Base-by-base conservation (phyloP, 2,329 filamentous ascomycete species). In the Beauveria australis region DNA sequence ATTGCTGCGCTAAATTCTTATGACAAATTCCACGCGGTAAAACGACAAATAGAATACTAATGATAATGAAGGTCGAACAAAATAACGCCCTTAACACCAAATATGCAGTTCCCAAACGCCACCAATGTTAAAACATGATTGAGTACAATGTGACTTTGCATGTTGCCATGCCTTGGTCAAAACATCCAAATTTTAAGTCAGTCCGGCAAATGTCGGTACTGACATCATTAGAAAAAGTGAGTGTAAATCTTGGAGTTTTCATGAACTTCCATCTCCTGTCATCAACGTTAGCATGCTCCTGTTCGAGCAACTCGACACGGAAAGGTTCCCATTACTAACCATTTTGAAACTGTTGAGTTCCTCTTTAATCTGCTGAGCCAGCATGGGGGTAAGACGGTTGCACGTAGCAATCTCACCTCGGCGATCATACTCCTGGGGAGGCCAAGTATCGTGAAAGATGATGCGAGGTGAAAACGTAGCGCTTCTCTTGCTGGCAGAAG, bases 301-400 rank as follows among this genome's bases (percentile, higher is more conserved):
- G 1, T 41, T 63, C 66, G 60, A 57, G 59, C 41, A 53, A 30
- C n/a, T 16, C 1, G 30, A 3, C 37, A 28, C 14, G 3, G 14
- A 3, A 18, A 9, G 51, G 3, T 19, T 37, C n/a, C 6, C 1
- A 49, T 5, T 19, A 28, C 67, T 52, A 52, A 72, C 71, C 94
- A 99, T 99, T 76, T 99, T 99, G 82, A 99, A 99, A 68, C 88
- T 95, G 78, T 99, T 99, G 68, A 99, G 84, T 78, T 99, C 94
- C 78, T 99, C 94, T 78, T 97, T 97, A 78, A 99, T 99, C 75
- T 99, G 94, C 77, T 99, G 94, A 51, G 94, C 94, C 64, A 99
- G 84, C 83, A 97, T 92, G 14, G 94, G 94, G 53, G 94, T 99
- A 67, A 99, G 81, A 66, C 93, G 90, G 72, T 99, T 99, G 84